phyloP scores from a whole-genome alignment of 495 filamentous ascomycete species.

The Bryoglossum gracile region DNA sequence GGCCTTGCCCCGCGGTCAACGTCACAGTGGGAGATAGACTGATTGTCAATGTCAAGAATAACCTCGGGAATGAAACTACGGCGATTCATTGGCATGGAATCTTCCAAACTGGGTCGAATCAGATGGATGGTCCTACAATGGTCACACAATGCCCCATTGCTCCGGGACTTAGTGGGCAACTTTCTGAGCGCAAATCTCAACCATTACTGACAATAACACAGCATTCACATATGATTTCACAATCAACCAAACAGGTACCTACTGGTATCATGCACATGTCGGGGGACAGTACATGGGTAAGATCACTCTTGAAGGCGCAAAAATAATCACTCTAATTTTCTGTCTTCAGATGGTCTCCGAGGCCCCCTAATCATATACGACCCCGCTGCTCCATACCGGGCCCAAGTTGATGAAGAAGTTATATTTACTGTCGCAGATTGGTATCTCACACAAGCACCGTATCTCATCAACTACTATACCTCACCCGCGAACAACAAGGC shows the following conservation, averaged over 20 bases:
- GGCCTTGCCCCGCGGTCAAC: constrained; percentile 65
- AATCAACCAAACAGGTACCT: constrained; percentile 34
- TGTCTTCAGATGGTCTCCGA: constrained; percentile 9
- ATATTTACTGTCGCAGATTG: constrained; percentile 58
- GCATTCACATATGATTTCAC: constrained; percentile 42
- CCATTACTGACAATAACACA: no score
- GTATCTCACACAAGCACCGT: constrained; percentile 38
- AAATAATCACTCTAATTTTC: not conserved
- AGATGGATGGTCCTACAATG: constrained; percentile 64
- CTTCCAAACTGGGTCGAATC: constrained; percentile 58
- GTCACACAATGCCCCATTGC: constrained; percentile 53
- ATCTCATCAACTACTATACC: constrained; percentile 12
- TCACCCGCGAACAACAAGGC: constrained; percentile 36
- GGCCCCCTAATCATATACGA: constrained; percentile 63
- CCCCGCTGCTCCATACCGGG: constrained; percentile 49
- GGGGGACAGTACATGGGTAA: not conserved
- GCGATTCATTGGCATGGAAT: constrained; percentile 78
- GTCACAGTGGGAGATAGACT: constrained; percentile 59
- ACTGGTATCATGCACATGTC: constrained; percentile 21
- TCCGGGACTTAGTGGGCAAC: constrained; percentile 10
- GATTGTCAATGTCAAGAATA: constrained; percentile 62
- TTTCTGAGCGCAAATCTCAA: no score
- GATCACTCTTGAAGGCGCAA: not conserved
- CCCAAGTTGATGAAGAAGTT: constrained; percentile 60
- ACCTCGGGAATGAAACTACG: constrained; percentile 61